Base-by-base conservation (phyloP, 225 moss, liverwort and hornwort genomes). In the Polytrichum formosum region DNA sequence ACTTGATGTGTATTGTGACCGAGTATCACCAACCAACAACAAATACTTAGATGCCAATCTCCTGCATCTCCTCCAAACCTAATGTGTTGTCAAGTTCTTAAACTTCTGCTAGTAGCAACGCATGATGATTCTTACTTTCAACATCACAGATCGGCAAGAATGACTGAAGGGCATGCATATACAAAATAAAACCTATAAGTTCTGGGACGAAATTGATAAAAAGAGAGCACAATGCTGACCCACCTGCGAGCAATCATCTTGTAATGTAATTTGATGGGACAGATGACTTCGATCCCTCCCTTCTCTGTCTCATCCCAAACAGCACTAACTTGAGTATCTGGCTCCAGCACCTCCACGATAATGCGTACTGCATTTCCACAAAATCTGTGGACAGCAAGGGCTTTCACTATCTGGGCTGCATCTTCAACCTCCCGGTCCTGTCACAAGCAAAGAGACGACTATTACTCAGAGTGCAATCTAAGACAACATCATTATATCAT, bases 171-270 rank as follows among this genome's bases (percentile, higher is more conserved):
- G 18, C 17, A 60, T 28, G 67, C 21, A 22, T 31, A 60, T 60
- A 6, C 54, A 61, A 70, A 18, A 67, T 19, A 55, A 37, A 37
- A 2, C 2, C 37, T 37, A 37, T 37, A 37, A 37, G 9, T 10
- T 37, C 13, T 37, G 10, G 37, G 37, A 37, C 37, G 37, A 37
- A 37, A 37, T 37, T 37, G 10, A 37, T 37, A 2, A 9, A 37
- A 35, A 37, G 33, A 10, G 10, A 74, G 68, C 53, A 23, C 22
- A 13, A 10, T 37, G 10, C 37, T 2, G 37, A 37, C 10, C 37
- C 31, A 93, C 96, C 93, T 91, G 55, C 96, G 93, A 63, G 93
- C 91, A 70, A 96, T 83, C 90, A 96, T 90, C 79, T 76, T 89
- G 80, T 79, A 93, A 66, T 93, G 96, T 72, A 85, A 72, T 72